Base-by-base conservation (phyloP, 305 asterid genomes). In the Nicotiana rustica region DNA sequence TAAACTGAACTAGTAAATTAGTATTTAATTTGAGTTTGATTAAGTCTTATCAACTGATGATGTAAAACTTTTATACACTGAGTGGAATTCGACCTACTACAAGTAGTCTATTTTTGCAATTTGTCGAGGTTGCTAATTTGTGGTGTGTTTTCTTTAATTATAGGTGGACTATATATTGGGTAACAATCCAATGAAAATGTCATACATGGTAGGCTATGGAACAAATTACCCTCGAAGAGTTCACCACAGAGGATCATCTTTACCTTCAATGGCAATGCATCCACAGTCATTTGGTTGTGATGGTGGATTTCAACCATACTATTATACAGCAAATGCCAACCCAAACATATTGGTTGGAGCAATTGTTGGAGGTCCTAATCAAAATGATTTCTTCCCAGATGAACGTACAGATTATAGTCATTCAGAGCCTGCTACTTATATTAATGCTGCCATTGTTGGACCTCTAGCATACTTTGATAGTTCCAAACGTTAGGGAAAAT, bases 171-270 rank as follows among this genome's bases (percentile, higher is more conserved):
- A 96, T 82, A 93, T 94, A 0, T 82, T 96, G 61, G 98, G 99
- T 0, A 93, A 92, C 3, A 96, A 96, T 81, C 98, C 99, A 0
- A 80, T 92, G 92, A 91, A 83, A 76, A 93, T 90, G 95, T 96
- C 99, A 0, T 96, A 91, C 87, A 96, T 96, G 99, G 99, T 94
- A 35, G 99, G 98, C 15, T 94, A 89, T 49, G 97, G 98, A 0
- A 2, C 82, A 7, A 87, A 88, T 10, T 96, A 89, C 76, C 99
- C 99, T 0, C 83, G 89, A 86, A 88, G 90, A 82, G 84, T 94
- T 73, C 98, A 96, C 88, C 99, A 96, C 85, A 90, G 99, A 68
- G 98, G 94, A 0, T 91, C 99, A 0, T 96, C 99, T 35, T 44
- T 96, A 60, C 99, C 99, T 10, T 92, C 99, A 0, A 1, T 65